Base-by-base conservation (phyloP, 2,329 filamentous ascomycete genomes). In the Chaetomiaceae sp. region DNA sequence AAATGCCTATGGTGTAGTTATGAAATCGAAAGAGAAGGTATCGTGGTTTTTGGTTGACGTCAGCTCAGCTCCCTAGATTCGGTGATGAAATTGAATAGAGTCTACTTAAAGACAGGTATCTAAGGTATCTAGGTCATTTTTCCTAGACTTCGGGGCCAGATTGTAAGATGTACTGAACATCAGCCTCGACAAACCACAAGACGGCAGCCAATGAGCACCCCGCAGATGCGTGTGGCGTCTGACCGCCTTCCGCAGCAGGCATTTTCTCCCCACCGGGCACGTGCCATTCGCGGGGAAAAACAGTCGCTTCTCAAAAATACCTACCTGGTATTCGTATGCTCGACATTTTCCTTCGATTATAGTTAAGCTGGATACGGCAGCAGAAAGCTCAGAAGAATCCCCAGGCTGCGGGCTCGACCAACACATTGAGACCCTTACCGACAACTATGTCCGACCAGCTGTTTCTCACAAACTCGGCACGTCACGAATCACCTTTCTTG, bases 271-370 rank as follows among this genome's bases (percentile, higher is more conserved):
- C 45, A 46, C 25, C 4, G 48, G 9, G 56, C 59, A 61, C 59
- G 58, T 57, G 56, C 59, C 58, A 45, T 46, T 44, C 42, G 58
- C 51, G 58, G 58, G 53, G 57, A 54, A 59, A 23, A 16, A 10
- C 30, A 4, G 1, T 21, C 20, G n/a, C 27, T 29, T 50, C 10
- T 32, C 40, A 46, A 56, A 58, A 56, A 51, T 49, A 5, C n/a
- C 29, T n/a, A n/a, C n/a, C n/a, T n/a, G n/a, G n/a, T n/a, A n/a
- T n/a, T n/a, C n/a, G n/a, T n/a, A n/a, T n/a, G n/a, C n/a, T 41
- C 32, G 43, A 30, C 42, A 48, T 48, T 56, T 61, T 60, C 48
- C 42, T 53, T 50, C 37, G 23, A 48, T 36, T 45, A 49, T 20
- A 27, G 41, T 5, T 30, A 14, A 18, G 33, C n/a, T 48, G 45